Conservation (phyloP, 2,329 filamentous ascomycete species). For the Xenoacremonium recifei region DNA sequence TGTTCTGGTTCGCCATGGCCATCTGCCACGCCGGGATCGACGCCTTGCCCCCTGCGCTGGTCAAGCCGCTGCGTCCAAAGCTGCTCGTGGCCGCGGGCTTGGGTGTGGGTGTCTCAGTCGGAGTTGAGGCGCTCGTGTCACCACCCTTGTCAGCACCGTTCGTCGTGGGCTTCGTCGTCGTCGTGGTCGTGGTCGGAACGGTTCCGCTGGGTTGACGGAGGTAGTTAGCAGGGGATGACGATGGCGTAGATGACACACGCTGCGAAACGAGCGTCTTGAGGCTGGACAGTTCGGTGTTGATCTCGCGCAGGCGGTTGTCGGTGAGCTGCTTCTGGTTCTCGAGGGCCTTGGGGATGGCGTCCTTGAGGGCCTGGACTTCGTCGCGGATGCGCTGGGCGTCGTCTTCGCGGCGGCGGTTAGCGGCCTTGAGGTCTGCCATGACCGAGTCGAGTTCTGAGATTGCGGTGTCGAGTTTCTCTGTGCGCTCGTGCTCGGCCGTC, state of each 20-base stretch:
- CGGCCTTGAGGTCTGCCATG: slow-evolving; percentile 76
- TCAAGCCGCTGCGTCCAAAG: slow-evolving; percentile 38
- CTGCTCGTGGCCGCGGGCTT: slow-evolving; percentile 22
- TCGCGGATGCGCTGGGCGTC: slow-evolving; percentile 84
- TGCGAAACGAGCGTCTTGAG: slow-evolving; percentile 81
- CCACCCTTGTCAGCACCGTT: slow-evolving; percentile 27
- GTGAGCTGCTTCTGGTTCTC: slow-evolving; percentile 83
- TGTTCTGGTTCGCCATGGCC: slow-evolving; percentile 60
- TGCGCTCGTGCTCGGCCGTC: slow-evolving; percentile 78
- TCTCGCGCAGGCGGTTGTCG: slow-evolving; percentile 77
- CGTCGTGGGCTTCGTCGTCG: slow-evolving; percentile 15
- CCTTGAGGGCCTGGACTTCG: slow-evolving; percentile 79
- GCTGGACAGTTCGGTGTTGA: slow-evolving; percentile 85
- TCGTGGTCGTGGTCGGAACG: slow-evolving; percentile 17
- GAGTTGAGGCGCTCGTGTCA: slow-evolving; percentile 25
- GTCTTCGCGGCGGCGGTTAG: slow-evolving; percentile 79
- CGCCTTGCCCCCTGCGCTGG: slow-evolving; percentile 47
- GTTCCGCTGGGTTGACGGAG: slow-evolving; percentile 22
- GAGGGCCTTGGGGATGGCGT: slow-evolving; percentile 84
- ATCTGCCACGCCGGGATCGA: slow-evolving; percentile 81
- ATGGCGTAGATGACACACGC: slow-evolving; percentile 47
- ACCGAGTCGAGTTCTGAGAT: slow-evolving; percentile 83
- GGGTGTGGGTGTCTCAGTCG: slow-evolving; percentile 31
- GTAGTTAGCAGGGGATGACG: slow-evolving; percentile 25
- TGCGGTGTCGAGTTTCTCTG: slow-evolving; percentile 77